A percentile compares a stretch with the other conserved stretches of the same genome.
These are phyloP conservation scores for Liquidambar formosana DNA, from an alignment of 164 flowering plant genomes.

Conservation along the genomic window DNA sequence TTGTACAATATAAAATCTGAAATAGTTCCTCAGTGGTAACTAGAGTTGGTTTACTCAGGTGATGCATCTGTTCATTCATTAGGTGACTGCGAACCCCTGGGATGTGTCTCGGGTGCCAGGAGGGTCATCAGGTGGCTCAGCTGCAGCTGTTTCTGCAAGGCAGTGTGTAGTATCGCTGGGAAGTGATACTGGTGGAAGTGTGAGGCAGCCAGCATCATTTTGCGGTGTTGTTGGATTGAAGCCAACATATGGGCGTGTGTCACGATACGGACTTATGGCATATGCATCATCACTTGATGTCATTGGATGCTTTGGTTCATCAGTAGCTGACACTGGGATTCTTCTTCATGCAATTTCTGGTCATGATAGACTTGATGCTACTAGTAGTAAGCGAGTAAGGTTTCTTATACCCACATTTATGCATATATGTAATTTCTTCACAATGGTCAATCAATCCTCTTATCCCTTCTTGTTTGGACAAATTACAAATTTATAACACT, in stretches of 20 bases:
- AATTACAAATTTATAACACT: background rate
- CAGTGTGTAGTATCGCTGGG: slow-evolving; percentile 92
- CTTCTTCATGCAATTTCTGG: slow-evolving; percentile 84
- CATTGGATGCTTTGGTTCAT: slow-evolving; percentile 90
- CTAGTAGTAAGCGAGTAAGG: slow-evolving; percentile 78
- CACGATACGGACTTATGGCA: slow-evolving; percentile 98
- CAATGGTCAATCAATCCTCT: too few relatives aligned
- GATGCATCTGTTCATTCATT: slow-evolving; percentile 38
- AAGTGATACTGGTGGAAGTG: slow-evolving; percentile 99
- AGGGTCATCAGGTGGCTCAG: slow-evolving; percentile 98
- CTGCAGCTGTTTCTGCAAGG: slow-evolving; percentile 97
- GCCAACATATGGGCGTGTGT: slow-evolving; percentile 97
- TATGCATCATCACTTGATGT: slow-evolving; percentile 97
- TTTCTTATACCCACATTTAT: background rate
- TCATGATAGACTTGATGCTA: slow-evolving; percentile 83
- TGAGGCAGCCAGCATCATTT: slow-evolving; percentile 97
- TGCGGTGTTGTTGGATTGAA: slow-evolving; percentile 98
- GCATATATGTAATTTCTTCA: background rate
- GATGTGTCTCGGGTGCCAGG: slow-evolving; percentile 89
- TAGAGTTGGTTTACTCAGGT: slow-evolving; percentile 42
- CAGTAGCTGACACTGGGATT: slow-evolving; percentile 87
- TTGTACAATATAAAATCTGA: background rate
- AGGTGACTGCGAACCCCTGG: slow-evolving; percentile 99
- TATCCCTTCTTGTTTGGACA: background rate
- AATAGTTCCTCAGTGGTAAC: slow-evolving; percentile 19